Base-by-base conservation (phyloP, 1,284 basidiomycete genomes). In the Psilocybe mexicana region DNA sequence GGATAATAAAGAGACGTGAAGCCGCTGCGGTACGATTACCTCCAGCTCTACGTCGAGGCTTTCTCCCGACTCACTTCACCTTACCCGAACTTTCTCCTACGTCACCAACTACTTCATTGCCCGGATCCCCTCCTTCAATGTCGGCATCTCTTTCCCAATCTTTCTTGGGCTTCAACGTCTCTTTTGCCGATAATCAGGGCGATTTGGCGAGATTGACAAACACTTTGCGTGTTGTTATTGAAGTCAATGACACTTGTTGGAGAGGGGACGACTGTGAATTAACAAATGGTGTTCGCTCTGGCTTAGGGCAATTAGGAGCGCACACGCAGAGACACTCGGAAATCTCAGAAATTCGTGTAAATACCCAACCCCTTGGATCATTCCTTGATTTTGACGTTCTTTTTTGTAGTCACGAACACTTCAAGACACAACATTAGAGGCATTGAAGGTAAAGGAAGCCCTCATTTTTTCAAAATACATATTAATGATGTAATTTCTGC, bases 1-100 rank as follows among this genome's bases (percentile, higher is more conserved):
- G 93, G 62, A 84, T 93, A 63, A 83, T 94, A 54, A 90, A 88
- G 74, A 85, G 94, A 74, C 83, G 90, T 68, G 92, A 94, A 80
- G 88, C 90, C 74, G 87, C 90, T 78, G 88, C 90, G 81, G 90
- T 92, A 89, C 83, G 90, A 77, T 73, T 79, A 79, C 80, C 79
- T 82, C 79, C 79, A 77, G 80, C 79, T 75, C 79, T 81, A 74
- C 81, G 79, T 78, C 82, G 80, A 71, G 70, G 77, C 71, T 82
- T 79, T 73, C 76, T 85, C 68, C 79, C 80, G 74, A 79, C 88
- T 89, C 85, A 90, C 76, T 79, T 86, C 73, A 71, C 78, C 57
- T 84, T 85, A 65, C 77, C 73, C 65, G 66, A 64, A 63, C 72
- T 73, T 69, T 76, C 69, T 70, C 76, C 77, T 43, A 66, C 77